These are phyloP conservation scores for Hypoxylon sp. DNA, from an alignment of 2,329 filamentous ascomycete species.

Conservation along the genomic window DNA sequence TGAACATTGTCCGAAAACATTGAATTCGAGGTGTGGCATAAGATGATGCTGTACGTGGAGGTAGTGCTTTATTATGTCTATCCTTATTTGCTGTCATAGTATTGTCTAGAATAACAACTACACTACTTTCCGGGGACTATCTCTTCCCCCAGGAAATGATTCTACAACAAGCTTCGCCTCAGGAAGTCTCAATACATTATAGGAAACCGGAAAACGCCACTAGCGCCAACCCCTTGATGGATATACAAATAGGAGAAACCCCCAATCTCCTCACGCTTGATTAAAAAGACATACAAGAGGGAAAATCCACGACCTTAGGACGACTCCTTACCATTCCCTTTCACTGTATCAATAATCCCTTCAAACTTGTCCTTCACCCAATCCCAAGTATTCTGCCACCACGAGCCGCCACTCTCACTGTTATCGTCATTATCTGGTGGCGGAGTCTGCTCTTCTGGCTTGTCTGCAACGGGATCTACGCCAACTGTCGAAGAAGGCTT, in stretches of 20 bases:
- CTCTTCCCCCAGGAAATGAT: not conserved
- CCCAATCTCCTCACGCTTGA: not conserved
- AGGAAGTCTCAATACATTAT: conserved; percentile 7
- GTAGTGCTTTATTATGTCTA: not conserved
- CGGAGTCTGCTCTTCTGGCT: conserved; percentile 32
- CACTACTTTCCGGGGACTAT: too few species aligned
- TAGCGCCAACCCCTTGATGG: conserved; percentile 5
- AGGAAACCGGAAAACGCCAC: conserved; percentile 19
- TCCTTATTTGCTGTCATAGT: not conserved
- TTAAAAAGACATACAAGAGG: conserved; percentile 8
- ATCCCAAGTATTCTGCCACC: conserved; percentile 47
- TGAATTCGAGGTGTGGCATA: not conserved
- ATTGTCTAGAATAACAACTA: not conserved
- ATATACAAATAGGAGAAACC: not conserved
- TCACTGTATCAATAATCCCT: conserved; percentile 46
- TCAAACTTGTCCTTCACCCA: conserved; percentile 51
- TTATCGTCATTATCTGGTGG: conserved; percentile 56
- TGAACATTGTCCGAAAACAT: not conserved
- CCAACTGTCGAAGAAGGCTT: conserved; percentile 32
- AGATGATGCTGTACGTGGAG: too few species aligned
- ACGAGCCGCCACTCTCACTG: conserved; percentile 55
- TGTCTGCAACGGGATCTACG: conserved; percentile 32
- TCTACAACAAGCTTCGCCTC: conserved; percentile 9
- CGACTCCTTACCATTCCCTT: conserved; percentile 23
- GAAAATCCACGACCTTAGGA: conserved; percentile 14